phyloP scores from a whole-genome alignment of 2,329 filamentous ascomycete species.

The Pestalotiopsis sp. region DNA sequence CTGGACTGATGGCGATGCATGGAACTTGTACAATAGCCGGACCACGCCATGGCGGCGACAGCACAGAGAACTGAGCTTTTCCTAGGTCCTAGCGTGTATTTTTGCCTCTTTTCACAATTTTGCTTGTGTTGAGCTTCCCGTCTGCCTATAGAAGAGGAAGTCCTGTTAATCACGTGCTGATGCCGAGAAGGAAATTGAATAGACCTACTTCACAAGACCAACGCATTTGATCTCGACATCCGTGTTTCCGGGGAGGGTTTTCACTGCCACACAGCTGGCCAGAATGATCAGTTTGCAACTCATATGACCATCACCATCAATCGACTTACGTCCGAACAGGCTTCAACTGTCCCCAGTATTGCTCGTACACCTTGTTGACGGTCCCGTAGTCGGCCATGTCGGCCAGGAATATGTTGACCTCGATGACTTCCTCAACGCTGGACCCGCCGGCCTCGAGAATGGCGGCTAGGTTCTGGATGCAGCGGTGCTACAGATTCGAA shows the following conservation, averaged over 20 bases:
- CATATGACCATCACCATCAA: background rate
- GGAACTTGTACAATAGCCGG: no score
- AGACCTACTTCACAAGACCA: background rate
- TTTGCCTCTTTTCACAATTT: background rate
- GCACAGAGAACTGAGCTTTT: background rate
- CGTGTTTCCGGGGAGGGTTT: background rate
- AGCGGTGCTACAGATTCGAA: conserved; percentile 26
- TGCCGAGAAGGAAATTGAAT: background rate
- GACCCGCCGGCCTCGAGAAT: conserved; percentile 84
- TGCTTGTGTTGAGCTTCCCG: background rate
- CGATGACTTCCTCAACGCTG: conserved; percentile 78
- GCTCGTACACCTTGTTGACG: conserved; percentile 68
- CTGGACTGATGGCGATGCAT: no score
- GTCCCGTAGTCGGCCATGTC: conserved; percentile 88
- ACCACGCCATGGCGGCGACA: no score
- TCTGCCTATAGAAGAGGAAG: background rate
- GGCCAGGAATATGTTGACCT: conserved; percentile 88
- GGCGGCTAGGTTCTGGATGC: conserved; percentile 78
- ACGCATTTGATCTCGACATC: background rate
- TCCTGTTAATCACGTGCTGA: background rate
- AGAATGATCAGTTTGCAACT: background rate
- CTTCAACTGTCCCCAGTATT: background rate
- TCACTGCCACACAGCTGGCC: background rate
- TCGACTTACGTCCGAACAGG: background rate
- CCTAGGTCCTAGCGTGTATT: background rate